Evolutionary conservation across 805 yeast species (phyloP).

Genomic region (Starmera amethionina): DNA sequence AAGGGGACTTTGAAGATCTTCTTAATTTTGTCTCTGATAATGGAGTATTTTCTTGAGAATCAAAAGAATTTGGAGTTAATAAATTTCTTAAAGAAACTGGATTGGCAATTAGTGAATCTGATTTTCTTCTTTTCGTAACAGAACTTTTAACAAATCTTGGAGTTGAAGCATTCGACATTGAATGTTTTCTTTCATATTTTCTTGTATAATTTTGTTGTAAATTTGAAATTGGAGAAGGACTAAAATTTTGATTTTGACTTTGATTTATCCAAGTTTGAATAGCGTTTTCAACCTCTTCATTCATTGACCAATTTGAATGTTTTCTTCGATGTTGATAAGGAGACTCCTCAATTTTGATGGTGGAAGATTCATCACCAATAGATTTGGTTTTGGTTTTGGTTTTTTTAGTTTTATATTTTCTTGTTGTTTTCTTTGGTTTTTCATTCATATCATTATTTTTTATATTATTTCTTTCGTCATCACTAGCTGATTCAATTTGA

Average conservation of each 20-base stretch:
- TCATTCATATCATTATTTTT: no score
- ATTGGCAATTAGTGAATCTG: constrained; percentile 11
- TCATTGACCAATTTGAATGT: constrained; percentile 15
- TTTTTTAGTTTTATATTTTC: no score
- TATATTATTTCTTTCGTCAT: no score
- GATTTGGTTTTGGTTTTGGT: no score
- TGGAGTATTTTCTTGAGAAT: neutral
- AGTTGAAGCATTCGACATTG: constrained; percentile 1
- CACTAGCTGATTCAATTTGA: neutral
- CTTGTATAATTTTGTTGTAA: neutral
- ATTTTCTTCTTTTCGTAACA: constrained; percentile 14
- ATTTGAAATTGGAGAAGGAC: neutral
- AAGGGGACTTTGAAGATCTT: neutral
- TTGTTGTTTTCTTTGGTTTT: no score
- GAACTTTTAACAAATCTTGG: constrained; percentile 3
- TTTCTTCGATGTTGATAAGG: neutral
- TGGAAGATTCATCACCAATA: no score
- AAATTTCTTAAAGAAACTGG: neutral
- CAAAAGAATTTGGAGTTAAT: neutral
- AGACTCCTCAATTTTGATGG: no score
- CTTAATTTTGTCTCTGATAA: neutral
- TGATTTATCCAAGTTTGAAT: constrained; percentile 18
- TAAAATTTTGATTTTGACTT: constrained; percentile 5
- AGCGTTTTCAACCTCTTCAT: constrained; percentile 18
- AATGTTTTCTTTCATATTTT: constrained; percentile 2